Percentiles rank a stretch among this genome's conserved stretches.
Conservation (phyloP, 208 protist species). For the Trypanosoma lewisi region DNA sequence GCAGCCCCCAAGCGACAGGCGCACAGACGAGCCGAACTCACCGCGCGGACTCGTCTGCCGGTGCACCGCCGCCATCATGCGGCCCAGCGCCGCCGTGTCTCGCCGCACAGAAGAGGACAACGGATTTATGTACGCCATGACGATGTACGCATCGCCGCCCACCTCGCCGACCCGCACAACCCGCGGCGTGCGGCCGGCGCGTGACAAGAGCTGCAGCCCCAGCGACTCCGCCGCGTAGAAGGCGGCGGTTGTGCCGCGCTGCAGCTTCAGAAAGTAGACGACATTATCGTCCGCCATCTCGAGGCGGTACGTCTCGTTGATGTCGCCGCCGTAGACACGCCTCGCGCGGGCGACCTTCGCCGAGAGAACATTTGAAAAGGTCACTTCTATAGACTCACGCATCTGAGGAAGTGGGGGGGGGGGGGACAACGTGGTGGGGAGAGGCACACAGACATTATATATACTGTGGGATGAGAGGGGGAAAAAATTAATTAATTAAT, state of each 20-base stretch:
- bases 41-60: slow-evolving; percentile 17
- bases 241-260: slow-evolving; percentile 10
- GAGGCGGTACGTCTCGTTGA: slow-evolving; percentile 12
- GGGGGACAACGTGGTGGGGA: background rate
- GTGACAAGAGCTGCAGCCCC: slow-evolving; percentile 23
- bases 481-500: too few relatives aligned
- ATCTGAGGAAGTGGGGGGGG: too few relatives aligned
- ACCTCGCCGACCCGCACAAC: slow-evolving; percentile 16
- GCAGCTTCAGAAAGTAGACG: slow-evolving; percentile 30
- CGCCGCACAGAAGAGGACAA: background rate
- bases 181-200: slow-evolving; percentile 15
- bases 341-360: background rate
- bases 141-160: slow-evolving; percentile 14
- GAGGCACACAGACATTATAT: too few relatives aligned
- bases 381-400: slow-evolving; percentile 1
- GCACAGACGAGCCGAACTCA: slow-evolving; percentile 19
- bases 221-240: slow-evolving; percentile 22
- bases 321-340: slow-evolving; percentile 10
- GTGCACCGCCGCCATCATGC: slow-evolving; percentile 20
- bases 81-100: slow-evolving; percentile 15
- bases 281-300: slow-evolving; percentile 16
- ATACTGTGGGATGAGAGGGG: too few relatives aligned
- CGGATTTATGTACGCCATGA: slow-evolving; percentile 22
- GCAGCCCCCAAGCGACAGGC: background rate
- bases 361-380: slow-evolving; percentile 12